These are phyloP conservation scores for Pseudotulostoma volvatum DNA, from an alignment of 495 filamentous ascomycete species.

Conservation along the genomic window DNA sequence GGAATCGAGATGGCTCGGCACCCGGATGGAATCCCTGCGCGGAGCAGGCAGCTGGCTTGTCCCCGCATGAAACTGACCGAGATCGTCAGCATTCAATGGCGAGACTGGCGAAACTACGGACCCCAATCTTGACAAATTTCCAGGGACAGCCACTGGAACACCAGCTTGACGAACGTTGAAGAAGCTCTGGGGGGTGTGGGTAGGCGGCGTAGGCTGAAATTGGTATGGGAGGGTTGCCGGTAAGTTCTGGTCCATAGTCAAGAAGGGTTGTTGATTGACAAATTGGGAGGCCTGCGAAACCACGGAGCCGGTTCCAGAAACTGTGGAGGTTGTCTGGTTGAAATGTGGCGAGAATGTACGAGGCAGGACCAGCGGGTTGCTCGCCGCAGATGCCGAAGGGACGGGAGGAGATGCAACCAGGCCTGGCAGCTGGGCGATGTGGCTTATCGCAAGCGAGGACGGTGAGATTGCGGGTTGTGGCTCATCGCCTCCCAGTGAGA, in stretches of 20 bases:
- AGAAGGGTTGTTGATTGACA: constrained; percentile 25
- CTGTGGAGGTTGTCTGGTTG: constrained; percentile 37
- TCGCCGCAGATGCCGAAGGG: constrained; percentile 27
- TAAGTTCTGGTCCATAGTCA: constrained; percentile 26
- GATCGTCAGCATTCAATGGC: constrained; percentile 21
- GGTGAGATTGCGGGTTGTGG: constrained; percentile 55
- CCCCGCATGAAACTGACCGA: constrained; percentile 12
- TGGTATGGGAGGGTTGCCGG: constrained; percentile 24
- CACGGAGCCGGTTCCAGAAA: constrained; percentile 41
- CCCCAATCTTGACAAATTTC: constrained; percentile 21
- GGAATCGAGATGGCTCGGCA: not conserved
- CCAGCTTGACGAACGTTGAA: constrained; percentile 24
- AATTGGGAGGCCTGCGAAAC: constrained; percentile 39
- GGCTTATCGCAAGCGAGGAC: constrained; percentile 47
- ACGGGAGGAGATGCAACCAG: constrained; percentile 42
- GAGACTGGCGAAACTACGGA: constrained; percentile 32
- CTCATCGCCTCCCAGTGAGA: constrained; percentile 59
- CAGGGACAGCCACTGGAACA: constrained; percentile 14
- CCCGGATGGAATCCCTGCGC: constrained; percentile 1
- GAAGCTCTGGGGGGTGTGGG: constrained; percentile 29
- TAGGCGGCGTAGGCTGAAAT: constrained; percentile 30
- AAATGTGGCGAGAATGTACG: constrained; percentile 31
- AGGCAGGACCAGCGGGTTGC: constrained; percentile 21
- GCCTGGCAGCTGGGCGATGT: constrained; percentile 37
- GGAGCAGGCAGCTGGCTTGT: not conserved